Conservation (phyloP, 441 rosid genomes). For the Theobroma grandiflorum region DNA sequence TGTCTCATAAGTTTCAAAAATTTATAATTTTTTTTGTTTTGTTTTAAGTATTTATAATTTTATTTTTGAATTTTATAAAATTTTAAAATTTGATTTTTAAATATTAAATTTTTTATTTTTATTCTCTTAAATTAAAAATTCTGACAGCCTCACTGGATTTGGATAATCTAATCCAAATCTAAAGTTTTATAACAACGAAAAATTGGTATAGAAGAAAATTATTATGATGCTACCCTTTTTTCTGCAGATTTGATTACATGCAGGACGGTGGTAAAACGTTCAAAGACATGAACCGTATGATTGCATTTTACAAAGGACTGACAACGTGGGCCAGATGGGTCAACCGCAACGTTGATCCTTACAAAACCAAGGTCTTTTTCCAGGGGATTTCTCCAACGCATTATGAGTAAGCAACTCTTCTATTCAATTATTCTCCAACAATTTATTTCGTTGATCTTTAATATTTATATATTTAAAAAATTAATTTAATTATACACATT, state of each 20-base stretch:
- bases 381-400: conserved; percentile 72
- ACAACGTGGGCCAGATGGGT: conserved; percentile 84
- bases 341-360: conserved; percentile 53
- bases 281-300: conserved; percentile 68
- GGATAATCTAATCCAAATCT: too few relatives aligned
- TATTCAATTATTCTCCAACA: neutral
- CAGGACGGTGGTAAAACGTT: conserved; percentile 52
- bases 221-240: neutral
- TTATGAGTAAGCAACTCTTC: conserved; percentile 54
- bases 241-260: conserved; percentile 64
- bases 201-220: neutral
- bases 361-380: conserved; percentile 67
- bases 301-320: conserved; percentile 68
- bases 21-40: too few relatives aligned
- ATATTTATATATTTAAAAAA: too few relatives aligned
- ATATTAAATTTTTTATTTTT: too few relatives aligned
- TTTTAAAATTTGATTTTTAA: too few relatives aligned
- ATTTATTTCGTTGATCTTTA: too few relatives aligned
- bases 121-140: too few relatives aligned
- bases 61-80: too few relatives aligned
- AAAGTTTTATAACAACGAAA: neutral
- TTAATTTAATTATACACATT: too few relatives aligned
- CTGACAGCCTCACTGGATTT: too few relatives aligned
- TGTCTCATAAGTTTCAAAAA: too few relatives aligned
- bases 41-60: too few relatives aligned